These are phyloP conservation scores for Pleurotus citrinopileatus DNA, from an alignment of 768 basidiomycete genomes.

Conservation along the genomic window DNA sequence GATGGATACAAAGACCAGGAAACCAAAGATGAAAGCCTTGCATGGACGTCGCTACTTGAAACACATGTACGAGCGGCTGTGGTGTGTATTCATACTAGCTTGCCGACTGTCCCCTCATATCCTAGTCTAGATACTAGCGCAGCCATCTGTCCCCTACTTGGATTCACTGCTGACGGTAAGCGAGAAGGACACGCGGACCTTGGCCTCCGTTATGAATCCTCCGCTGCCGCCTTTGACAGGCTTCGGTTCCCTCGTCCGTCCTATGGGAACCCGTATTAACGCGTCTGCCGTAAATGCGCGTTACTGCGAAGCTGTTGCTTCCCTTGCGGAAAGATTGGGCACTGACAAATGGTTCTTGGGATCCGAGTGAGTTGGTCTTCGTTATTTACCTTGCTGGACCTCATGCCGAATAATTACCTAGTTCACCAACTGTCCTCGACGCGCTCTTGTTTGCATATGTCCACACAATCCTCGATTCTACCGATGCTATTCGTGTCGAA, in stretches of 20 bases:
- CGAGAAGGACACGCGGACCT: conserved; percentile 23
- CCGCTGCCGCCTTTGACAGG: conserved; percentile 74
- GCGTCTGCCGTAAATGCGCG: conserved; percentile 46
- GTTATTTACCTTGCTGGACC: background rate
- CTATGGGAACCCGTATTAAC: conserved; percentile 57
- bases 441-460: conserved; percentile 83
- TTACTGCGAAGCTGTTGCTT: conserved; percentile 69
- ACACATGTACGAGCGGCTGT: conserved; percentile 74
- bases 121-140: conserved; percentile 44
- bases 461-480: conserved; percentile 55
- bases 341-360: conserved; percentile 81
- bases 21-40: conserved; percentile 70
- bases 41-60: conserved; percentile 81
- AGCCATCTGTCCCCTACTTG: conserved; percentile 42
- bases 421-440: conserved; percentile 76
- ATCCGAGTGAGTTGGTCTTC: conserved; percentile 47
- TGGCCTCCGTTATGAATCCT: conserved; percentile 54
- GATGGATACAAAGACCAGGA: conserved; percentile 67
- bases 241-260: conserved; percentile 58
- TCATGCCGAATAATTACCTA: conserved; percentile 23
- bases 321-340: conserved; percentile 73
- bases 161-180: conserved; percentile 37
- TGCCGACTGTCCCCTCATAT: conserved; percentile 8
- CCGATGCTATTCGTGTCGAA: conserved; percentile 50
- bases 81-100: conserved; percentile 34